Conservation (phyloP, 1,284 basidiomycete species). For the Fomitopsis betulina region DNA sequence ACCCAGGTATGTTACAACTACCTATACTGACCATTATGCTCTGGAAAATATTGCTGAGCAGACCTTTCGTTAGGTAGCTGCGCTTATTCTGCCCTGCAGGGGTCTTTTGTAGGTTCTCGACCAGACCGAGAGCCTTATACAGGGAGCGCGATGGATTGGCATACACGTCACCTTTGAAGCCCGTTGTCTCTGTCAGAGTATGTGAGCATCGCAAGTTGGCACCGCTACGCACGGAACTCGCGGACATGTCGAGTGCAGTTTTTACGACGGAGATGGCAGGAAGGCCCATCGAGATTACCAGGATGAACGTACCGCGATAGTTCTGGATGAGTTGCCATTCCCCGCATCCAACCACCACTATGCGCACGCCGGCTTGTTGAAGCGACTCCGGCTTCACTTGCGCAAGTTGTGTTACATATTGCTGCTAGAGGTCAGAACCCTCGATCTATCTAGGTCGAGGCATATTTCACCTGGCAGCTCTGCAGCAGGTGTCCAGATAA, state of each 20-base stretch:
- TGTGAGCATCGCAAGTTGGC: neutral
- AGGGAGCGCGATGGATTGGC: slow-evolving; percentile 54
- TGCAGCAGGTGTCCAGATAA: slow-evolving; percentile 11
- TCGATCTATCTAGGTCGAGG: neutral
- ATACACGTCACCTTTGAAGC: slow-evolving; percentile 47
- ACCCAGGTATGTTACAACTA: neutral
- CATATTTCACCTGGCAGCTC: slow-evolving; percentile 35
- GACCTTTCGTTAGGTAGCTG: slow-evolving; percentile 38
- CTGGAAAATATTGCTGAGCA: slow-evolving; percentile 29
- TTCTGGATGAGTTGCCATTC: slow-evolving; percentile 47
- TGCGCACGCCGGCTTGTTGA: slow-evolving; percentile 34
- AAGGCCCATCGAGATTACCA: neutral
- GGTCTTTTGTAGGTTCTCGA: slow-evolving; percentile 38
- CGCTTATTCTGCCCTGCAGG: slow-evolving; percentile 41
- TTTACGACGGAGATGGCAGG: neutral
- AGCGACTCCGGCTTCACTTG: slow-evolving; percentile 40
- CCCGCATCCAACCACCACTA: slow-evolving; percentile 62
- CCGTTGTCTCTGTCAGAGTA: slow-evolving; percentile 37
- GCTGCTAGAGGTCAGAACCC: slow-evolving; percentile 27
- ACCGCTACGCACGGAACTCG: neutral
- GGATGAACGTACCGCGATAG: slow-evolving; percentile 42
- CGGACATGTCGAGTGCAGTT: neutral
- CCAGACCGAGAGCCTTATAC: slow-evolving; percentile 49
- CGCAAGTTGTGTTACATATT: slow-evolving; percentile 50
- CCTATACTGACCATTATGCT: slow-evolving; percentile 43